Evolutionary conservation across 176 grass and related monocot species (phyloP).

Genomic region (Bothriochloa decipiens): DNA sequence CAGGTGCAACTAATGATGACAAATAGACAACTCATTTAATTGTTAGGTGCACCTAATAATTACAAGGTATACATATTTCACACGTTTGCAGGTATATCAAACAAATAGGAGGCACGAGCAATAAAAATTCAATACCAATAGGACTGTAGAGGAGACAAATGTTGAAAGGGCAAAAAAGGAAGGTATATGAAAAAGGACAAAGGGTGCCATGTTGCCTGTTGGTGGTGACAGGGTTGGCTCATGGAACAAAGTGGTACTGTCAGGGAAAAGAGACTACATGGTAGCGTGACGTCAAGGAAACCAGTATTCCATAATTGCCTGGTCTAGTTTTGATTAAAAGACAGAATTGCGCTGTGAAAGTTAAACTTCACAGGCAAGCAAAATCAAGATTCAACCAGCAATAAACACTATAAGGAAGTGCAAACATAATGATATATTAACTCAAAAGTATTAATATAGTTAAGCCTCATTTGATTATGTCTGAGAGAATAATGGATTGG

Average conservation of each 20-base stretch:
- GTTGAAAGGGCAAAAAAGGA: not conserved
- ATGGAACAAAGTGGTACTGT: constrained; percentile 22
- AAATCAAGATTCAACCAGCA: constrained; percentile 19
- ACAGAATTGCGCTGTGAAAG: constrained; percentile 4
- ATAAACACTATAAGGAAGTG: constrained; percentile 25
- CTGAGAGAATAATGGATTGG: not conserved
- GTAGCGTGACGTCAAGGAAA: not conserved
- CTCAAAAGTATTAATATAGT: constrained; percentile 14
- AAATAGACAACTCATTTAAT: constrained; percentile 32
- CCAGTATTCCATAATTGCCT: constrained; percentile 25
- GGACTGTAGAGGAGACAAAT: not conserved
- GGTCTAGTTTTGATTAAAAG: constrained; percentile 28
- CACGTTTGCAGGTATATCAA: constrained; percentile 5
- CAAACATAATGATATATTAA: constrained; percentile 4
- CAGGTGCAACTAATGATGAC: constrained; percentile 42
- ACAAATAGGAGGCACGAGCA: constrained; percentile 1
- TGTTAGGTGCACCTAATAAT: constrained; percentile 44
- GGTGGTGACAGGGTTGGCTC: constrained; percentile 12
- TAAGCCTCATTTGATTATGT: not conserved
- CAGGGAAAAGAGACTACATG: constrained; percentile 3
- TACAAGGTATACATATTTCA: constrained; percentile 22
- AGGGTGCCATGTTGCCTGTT: not conserved
- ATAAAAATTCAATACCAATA: constrained; percentile 3
- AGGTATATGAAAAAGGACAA: constrained; percentile 22
- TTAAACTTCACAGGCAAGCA: constrained; percentile 46